Evolutionary conservation across 371 early-diverging fungal species (phyloP), one percentile per base, ranked within the genome.

Genomic region (Syncephalastrum monosporum): DNA sequence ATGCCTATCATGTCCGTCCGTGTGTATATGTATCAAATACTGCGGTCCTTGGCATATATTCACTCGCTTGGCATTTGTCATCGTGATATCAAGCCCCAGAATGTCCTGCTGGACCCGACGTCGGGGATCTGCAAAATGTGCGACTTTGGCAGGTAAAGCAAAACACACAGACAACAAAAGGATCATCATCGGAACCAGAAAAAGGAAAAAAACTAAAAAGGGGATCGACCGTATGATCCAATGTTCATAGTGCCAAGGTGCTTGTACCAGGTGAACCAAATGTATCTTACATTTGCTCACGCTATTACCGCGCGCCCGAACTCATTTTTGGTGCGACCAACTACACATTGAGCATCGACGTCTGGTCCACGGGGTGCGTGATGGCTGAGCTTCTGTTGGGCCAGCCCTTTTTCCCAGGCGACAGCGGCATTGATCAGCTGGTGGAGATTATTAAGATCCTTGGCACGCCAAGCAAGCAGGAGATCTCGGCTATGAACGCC

Each of bases 371-470:
- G 3, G 99, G 97, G 44, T 99, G 99, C 69, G 99, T 99, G 15
- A 95, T 99, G 91, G 97, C 96, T 10, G 99, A 99, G 79, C 76
- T 99, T 66, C 90, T 98, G 79, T 81, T 95, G 42, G 91, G 96
- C 19, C 93, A 91, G 74, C 99, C 99, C 7, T 79, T 99, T 49
- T 99, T 99, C 86, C 95, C 98, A 4, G 99, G 99, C 19, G 98
- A 99, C 69, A 95, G 95, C 59, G 98, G 99, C 50, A 98, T 99
- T 56, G 99, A 99, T 76, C 99, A 99, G 76, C 81, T 99, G 50
- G 98, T 99, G 19, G 98, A 99, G 74, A 99, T 99, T 69, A 99
- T 99, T 81, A 97, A 97, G 77, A 92, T 98, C 6, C 83, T 99
- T 41, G 99, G 99, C 38, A 99, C 99, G 13, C 99, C 99, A 12